These are phyloP conservation scores for Candida awuae DNA, from an alignment of 805 yeast genomes.

Conservation along the genomic window DNA sequence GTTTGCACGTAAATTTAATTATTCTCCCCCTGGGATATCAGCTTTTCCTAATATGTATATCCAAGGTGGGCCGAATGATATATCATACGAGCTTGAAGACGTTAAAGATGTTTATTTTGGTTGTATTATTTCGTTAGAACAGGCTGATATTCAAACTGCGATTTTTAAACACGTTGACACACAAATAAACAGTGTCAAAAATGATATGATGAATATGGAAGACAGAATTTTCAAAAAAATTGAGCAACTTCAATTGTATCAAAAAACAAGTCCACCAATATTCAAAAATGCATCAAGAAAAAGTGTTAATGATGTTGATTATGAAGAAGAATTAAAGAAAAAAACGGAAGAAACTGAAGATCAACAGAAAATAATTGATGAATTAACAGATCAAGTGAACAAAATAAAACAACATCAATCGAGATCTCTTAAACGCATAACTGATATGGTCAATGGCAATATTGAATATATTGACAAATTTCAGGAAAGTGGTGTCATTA, in stretches of 20 bases:
- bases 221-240: slow-evolving; percentile 21
- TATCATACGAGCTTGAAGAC: slow-evolving; percentile 79
- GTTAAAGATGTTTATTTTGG: slow-evolving; percentile 55
- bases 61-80: slow-evolving; percentile 47
- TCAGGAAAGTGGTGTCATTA: slow-evolving; percentile 27
- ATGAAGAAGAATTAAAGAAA: slow-evolving; percentile 11
- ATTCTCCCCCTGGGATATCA: slow-evolving; percentile 45
- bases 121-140: slow-evolving; percentile 50
- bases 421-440: slow-evolving; percentile 28
- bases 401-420: slow-evolving; percentile 50
- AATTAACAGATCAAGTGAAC: slow-evolving; percentile 50
- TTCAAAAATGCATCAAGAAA: background rate
- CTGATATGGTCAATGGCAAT: slow-evolving; percentile 35
- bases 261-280: slow-evolving; percentile 3
- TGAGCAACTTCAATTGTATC: slow-evolving; percentile 9
- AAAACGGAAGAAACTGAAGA: slow-evolving; percentile 8
- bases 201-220: slow-evolving; percentile 24
- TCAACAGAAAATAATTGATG: slow-evolving; percentile 29
- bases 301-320: slow-evolving; percentile 6
- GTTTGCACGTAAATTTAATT: slow-evolving; percentile 83
- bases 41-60: slow-evolving; percentile 72
- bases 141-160: slow-evolving; percentile 29
- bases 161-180: slow-evolving; percentile 22
- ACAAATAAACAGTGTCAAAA: slow-evolving; percentile 22
- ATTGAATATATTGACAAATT: slow-evolving; percentile 42